phyloP scores from a whole-genome alignment of 2,329 filamentous ascomycete genomes.

The Pseudomassariella vexata region DNA sequence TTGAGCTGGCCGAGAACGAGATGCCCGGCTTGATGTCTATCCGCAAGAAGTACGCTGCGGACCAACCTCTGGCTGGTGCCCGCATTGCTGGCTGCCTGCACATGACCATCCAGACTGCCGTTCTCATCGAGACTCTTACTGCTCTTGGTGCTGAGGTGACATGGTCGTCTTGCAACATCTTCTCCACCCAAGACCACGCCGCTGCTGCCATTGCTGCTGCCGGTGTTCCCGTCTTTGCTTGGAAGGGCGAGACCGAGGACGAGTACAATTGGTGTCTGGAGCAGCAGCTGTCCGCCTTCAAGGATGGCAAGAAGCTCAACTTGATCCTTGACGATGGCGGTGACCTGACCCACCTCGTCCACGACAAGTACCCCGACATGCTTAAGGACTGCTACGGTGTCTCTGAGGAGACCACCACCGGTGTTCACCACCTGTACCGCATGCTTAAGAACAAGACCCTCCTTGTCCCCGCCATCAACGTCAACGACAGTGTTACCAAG shows the following conservation, averaged over 20 bases:
- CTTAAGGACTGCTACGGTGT: slow-evolving; percentile 97
- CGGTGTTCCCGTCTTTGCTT: slow-evolving; percentile 79
- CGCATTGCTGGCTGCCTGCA: slow-evolving; percentile 97
- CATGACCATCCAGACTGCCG: slow-evolving; percentile 99
- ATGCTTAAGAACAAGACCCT: slow-evolving; percentile 92
- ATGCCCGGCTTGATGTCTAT: slow-evolving; percentile 99
- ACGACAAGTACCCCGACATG: slow-evolving; percentile 98
- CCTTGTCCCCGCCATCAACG: slow-evolving; percentile 93
- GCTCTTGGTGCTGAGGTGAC: slow-evolving; percentile 96
- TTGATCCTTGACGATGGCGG: slow-evolving; percentile 98
- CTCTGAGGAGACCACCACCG: slow-evolving; percentile 98
- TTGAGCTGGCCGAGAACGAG: slow-evolving; percentile 92
- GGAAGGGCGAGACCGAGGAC: slow-evolving; percentile 93
- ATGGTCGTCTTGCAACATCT: slow-evolving; percentile 99
- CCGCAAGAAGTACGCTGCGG: slow-evolving; percentile 80
- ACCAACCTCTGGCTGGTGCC: slow-evolving; percentile 91
- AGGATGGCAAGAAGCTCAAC: slow-evolving; percentile 94
- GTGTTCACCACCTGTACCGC: slow-evolving; percentile 98
- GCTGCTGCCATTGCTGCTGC: slow-evolving; percentile 93
- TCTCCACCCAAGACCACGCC: slow-evolving; percentile 98
- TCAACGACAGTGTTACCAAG: slow-evolving; percentile 99
- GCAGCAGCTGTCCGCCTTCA: slow-evolving; percentile 96
- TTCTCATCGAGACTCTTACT: slow-evolving; percentile 96
- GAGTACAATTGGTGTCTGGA: slow-evolving; percentile 99
- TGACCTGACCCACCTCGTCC: slow-evolving; percentile 92